phyloP scores from a whole-genome alignment of 1,284 basidiomycete species.

The Ustilago shanxiensis region DNA sequence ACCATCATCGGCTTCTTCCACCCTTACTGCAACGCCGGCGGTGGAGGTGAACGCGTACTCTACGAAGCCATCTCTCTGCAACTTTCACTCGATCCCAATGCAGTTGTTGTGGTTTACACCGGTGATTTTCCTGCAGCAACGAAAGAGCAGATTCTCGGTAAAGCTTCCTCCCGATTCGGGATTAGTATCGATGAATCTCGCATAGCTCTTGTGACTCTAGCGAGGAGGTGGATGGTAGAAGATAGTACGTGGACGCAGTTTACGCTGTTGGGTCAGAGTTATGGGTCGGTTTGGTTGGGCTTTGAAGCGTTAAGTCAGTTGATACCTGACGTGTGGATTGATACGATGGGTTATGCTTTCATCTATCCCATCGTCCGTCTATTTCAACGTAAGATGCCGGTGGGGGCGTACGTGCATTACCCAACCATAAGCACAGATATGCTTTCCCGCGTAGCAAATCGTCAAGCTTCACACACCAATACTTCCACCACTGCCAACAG shows the following conservation, averaged over 20 bases:
- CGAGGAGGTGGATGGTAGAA: conserved; percentile 80
- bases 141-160: conserved; percentile 82
- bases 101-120: conserved; percentile 88
- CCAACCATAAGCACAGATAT: conserved; percentile 94
- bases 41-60: conserved; percentile 94
- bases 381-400: conserved; percentile 76
- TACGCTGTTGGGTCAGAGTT: conserved; percentile 89
- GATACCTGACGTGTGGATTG: conserved; percentile 90
- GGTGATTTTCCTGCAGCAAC: conserved; percentile 74
- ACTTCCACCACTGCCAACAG: conserved; percentile 75
- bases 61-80: conserved; percentile 89
- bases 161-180: conserved; percentile 77
- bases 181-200: conserved; percentile 78
- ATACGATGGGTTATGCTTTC: conserved; percentile 98
- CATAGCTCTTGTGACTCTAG: conserved; percentile 83
- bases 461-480: conserved; percentile 78
- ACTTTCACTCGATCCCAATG: conserved; percentile 79
- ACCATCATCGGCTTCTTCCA: conserved; percentile 83
- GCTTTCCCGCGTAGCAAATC: conserved; percentile 82
- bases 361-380: conserved; percentile 83
- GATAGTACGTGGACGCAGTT: conserved; percentile 87
- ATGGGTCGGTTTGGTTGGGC: conserved; percentile 86
- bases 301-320: conserved; percentile 81
- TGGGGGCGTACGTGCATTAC: conserved; percentile 95
- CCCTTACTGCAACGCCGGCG: conserved; percentile 97